Evolutionary conservation across 1,284 basidiomycete genomes (phyloP), one percentile per base, ranked within the genome.

Genomic region (Ganoderma leucocontextum): DNA sequence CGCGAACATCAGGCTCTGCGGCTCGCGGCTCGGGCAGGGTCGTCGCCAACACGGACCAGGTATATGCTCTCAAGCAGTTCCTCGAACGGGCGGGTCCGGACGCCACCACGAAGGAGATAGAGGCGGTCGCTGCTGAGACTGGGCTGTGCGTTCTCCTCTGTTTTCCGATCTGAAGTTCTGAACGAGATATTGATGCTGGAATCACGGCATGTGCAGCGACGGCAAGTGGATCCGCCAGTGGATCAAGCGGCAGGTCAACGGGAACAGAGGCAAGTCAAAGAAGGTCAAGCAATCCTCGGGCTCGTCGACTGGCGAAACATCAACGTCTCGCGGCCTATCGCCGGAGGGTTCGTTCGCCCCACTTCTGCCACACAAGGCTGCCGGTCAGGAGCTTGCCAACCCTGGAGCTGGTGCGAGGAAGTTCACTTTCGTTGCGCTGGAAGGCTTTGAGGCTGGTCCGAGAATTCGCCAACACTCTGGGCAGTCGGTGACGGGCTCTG

Each of bases 191-290:
- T 22, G 25, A 10, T 61, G 41, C 41, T 39, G 35, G 17, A 10
- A 17, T n/a, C 9, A 22, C 17, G 57, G 60, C 29, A 39, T 12
- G 4, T 25, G 10, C 64, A 76, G 75, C 12, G 59, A 68, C 15
- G 66, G 71, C 29, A 73, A 64, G 61, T 76, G 75, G 75, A 72
- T 76, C 47, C 67, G 71, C 10, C 72, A 73, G 47, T 76, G 75
- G 75, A 62, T 76, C 60, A 59, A 62, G 53, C 53, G 73, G 35
- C 69, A 73, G 52, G 69, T 67, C 42, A 33, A n/a, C 22, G 15
- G 44, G 7, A 22, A 12, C 8, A 57, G 42, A 35, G 41, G 57
- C 52, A 62, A 59, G 65, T 12, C 41, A 59, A 53, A 65, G 52
- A 66, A 63, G 35, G 57, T 65, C 42, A 47, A 42, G 25, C 36